Conservation (phyloP, 768 basidiomycete species). For the Podaxis mareebaensis region DNA sequence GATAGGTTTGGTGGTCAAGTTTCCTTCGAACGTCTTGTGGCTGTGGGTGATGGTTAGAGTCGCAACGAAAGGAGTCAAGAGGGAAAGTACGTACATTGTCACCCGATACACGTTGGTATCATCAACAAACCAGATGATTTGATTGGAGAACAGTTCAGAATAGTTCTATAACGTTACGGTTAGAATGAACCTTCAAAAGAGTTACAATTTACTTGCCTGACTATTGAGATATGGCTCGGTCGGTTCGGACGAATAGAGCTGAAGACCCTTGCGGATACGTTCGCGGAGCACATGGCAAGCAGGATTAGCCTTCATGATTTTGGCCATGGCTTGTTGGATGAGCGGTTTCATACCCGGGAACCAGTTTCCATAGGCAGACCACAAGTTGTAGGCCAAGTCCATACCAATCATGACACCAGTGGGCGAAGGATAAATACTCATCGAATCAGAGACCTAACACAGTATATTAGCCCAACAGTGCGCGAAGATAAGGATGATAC, state of each 20-base stretch:
- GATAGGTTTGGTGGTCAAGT: slow-evolving; percentile 99
- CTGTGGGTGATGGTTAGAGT: slow-evolving; percentile 32
- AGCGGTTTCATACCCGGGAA: slow-evolving; percentile 99
- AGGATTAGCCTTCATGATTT: slow-evolving; percentile 99
- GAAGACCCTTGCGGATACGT: slow-evolving; percentile 97
- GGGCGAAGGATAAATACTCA: slow-evolving; percentile 99
- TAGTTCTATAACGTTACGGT: slow-evolving; percentile 58
- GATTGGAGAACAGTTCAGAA: slow-evolving; percentile 95
- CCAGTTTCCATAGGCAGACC: slow-evolving; percentile 99
- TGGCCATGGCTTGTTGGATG: slow-evolving; percentile 98
- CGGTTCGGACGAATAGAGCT: slow-evolving; percentile 97
- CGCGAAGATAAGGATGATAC: slow-evolving; percentile 24
- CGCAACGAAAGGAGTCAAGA: background rate
- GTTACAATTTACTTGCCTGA: slow-evolving; percentile 46
- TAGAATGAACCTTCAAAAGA: background rate
- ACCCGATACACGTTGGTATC: slow-evolving; percentile 99
- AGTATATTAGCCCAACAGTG: background rate
- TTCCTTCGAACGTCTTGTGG: slow-evolving; percentile 99
- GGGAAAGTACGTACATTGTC: slow-evolving; percentile 61
- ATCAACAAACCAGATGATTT: slow-evolving; percentile 99
- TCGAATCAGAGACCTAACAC: slow-evolving; percentile 83
- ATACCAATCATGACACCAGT: slow-evolving; percentile 99
- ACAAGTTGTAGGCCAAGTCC: slow-evolving; percentile 97
- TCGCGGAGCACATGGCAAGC: slow-evolving; percentile 96
- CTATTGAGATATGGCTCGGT: slow-evolving; percentile 99